Percentiles rank a stretch among this genome's conserved stretches.
These are phyloP conservation scores for Gossypium sturtianum DNA, from an alignment of 345 rosid species.

Conservation along the genomic window DNA sequence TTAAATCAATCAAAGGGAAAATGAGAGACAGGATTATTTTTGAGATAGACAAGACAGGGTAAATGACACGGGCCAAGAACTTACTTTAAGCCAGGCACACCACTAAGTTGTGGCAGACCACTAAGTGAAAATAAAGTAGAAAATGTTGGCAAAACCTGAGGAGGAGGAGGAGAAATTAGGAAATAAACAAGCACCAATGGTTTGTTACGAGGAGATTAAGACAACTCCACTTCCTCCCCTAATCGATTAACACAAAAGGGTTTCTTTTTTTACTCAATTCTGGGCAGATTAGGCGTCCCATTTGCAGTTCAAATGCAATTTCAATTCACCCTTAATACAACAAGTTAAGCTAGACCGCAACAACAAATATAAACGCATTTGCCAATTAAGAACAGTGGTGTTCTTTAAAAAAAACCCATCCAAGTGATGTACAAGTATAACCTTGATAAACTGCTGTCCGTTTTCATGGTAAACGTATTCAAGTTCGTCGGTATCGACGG, in stretches of 20 bases:
- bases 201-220: neutral
- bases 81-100: constrained; percentile 62
- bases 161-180: neutral
- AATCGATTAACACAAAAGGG: neutral
- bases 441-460: constrained; percentile 70
- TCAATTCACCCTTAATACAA: neutral
- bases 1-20: neutral
- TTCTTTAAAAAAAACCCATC: neutral
- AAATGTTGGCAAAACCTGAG: constrained; percentile 86
- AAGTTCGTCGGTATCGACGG: constrained; percentile 66
- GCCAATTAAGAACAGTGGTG: neutral
- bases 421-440: constrained; percentile 5
- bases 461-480: constrained; percentile 66
- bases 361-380: neutral
- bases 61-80: constrained; percentile 12
- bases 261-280: neutral
- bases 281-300: neutral
- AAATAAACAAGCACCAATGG: neutral
- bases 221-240: neutral
- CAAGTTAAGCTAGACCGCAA: neutral
- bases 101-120: constrained; percentile 17
- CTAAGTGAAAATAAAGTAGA: constrained; percentile 46
- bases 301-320: constrained; percentile 2
- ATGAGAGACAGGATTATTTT: neutral
- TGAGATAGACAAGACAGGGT: neutral